A percentile compares a stretch with the other conserved stretches of the same genome.
Evolutionary conservation across 805 yeast genomes (phyloP).

Genomic region (Geotrichum ghanense): DNA sequence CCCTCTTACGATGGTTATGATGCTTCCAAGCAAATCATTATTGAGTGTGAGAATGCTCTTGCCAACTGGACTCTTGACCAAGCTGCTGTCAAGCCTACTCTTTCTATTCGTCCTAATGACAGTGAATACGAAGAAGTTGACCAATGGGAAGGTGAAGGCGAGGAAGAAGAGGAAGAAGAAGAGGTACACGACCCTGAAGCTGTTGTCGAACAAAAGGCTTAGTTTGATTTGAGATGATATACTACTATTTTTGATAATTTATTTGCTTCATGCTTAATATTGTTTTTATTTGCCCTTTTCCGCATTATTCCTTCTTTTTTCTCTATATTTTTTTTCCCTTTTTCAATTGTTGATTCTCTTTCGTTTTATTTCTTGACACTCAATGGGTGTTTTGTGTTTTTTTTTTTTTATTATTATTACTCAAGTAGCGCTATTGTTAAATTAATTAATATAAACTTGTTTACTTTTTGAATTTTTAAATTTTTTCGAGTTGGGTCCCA

Average conservation of each 20-base stretch:
- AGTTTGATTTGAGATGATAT: background rate
- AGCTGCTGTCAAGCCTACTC: constrained; percentile 89
- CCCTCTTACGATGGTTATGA: constrained; percentile 97
- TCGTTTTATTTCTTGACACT: too few species aligned
- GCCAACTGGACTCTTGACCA: constrained; percentile 95
- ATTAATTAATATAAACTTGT: too few species aligned
- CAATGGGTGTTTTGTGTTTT: too few species aligned
- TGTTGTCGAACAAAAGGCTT: background rate
- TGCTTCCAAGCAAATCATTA: constrained; percentile 94
- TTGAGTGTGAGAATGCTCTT: constrained; percentile 91
- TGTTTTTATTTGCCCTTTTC: too few species aligned
- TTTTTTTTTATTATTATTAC: too few species aligned
- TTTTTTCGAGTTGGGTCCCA: too few species aligned
- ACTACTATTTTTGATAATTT: background rate
- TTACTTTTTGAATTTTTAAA: too few species aligned
- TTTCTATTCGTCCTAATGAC: constrained; percentile 65
- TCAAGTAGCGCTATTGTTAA: too few species aligned
- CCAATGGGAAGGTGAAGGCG: background rate
- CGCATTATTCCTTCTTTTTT: too few species aligned
- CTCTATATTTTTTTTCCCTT: too few species aligned
- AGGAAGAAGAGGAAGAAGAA: constrained; percentile 3
- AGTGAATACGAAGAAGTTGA: background rate
- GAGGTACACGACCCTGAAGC: background rate
- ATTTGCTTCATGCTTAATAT: background rate
- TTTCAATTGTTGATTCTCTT: too few species aligned